Conservation (phyloP, 2,329 filamentous ascomycete genomes). For the Plectosphaerella plurivora region DNA sequence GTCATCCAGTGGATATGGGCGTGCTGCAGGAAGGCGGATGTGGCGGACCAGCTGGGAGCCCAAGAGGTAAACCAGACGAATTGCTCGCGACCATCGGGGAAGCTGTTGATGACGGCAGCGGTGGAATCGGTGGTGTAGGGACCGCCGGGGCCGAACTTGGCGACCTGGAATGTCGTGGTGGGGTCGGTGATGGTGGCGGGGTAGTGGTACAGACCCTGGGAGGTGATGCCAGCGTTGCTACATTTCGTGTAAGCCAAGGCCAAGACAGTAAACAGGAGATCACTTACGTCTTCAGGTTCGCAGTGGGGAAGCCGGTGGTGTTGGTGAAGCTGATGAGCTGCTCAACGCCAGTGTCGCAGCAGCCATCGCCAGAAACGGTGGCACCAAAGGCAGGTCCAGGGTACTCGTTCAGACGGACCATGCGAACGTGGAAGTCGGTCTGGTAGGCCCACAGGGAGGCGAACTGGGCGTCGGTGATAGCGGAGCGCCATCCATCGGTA, state of each 20-base stretch:
- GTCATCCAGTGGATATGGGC: conserved; percentile 60
- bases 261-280: too few relatives aligned
- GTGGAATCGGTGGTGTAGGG: conserved; percentile 32
- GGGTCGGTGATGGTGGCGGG: conserved; percentile 50
- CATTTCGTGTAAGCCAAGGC: too few relatives aligned
- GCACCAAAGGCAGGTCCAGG: conserved; percentile 45
- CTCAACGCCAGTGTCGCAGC: conserved; percentile 42
- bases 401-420: conserved; percentile 56
- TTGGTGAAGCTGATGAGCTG: conserved; percentile 52
- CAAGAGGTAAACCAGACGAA: conserved; percentile 58
- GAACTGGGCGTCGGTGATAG: conserved; percentile 53
- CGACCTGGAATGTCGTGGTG: conserved; percentile 48
- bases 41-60: conserved; percentile 34
- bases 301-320: conserved; percentile 45
- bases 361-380: conserved; percentile 25
- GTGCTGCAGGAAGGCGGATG: conserved; percentile 56
- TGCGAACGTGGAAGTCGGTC: conserved; percentile 50
- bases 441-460: conserved; percentile 53
- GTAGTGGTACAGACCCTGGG: conserved; percentile 54
- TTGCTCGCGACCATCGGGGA: conserved; percentile 47
- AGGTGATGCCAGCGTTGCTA: conserved; percentile 38
- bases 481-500: conserved; percentile 41
- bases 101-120: conserved; percentile 57
- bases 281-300: conserved; percentile 40
- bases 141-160: conserved; percentile 43